phyloP scores from a whole-genome alignment of 108 stramenopile species.

The Skeletonema costatum region DNA sequence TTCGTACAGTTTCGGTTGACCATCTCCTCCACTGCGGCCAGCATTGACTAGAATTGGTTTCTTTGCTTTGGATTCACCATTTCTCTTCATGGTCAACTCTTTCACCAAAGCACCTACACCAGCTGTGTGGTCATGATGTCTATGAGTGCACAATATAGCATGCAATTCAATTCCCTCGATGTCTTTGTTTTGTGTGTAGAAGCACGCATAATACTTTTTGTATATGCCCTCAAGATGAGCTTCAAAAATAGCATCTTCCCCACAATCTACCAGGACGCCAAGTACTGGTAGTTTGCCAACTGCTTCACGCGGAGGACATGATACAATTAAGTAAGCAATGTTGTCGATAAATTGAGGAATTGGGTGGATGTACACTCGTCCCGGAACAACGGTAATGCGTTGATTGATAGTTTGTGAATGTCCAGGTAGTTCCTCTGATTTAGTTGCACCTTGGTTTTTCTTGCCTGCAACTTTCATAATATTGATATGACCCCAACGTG shows the following conservation, averaged over 20 bases:
- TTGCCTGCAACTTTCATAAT: conserved; percentile 33
- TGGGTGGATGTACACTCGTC: conserved; percentile 79
- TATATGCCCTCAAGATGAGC: conserved; percentile 60
- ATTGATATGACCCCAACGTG: conserved; percentile 70
- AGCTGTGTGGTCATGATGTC: conserved; percentile 87
- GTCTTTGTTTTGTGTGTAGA: background rate
- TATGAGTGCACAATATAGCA: conserved; percentile 77
- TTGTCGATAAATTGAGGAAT: conserved; percentile 75
- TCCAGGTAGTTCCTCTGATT: conserved; percentile 17
- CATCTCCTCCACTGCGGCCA: conserved; percentile 5
- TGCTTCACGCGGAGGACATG: conserved; percentile 33
- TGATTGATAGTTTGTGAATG: conserved; percentile 82
- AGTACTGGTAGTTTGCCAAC: conserved; percentile 44
- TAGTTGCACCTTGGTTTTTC: conserved; percentile 4
- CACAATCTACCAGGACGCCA: conserved; percentile 72
- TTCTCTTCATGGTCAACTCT: conserved; percentile 2
- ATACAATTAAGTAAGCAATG: conserved; percentile 76
- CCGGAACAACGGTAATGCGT: conserved; percentile 62
- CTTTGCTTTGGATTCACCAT: background rate
- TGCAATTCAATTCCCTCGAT: conserved; percentile 55
- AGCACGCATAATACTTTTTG: conserved; percentile 46
- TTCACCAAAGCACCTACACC: conserved; percentile 52
- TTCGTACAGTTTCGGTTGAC: conserved; percentile 11
- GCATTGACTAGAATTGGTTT: conserved; percentile 20
- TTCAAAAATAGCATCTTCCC: conserved; percentile 54